Base-by-base conservation (phyloP, 2,329 filamentous ascomycete species). In the Fusarium algeriense region DNA sequence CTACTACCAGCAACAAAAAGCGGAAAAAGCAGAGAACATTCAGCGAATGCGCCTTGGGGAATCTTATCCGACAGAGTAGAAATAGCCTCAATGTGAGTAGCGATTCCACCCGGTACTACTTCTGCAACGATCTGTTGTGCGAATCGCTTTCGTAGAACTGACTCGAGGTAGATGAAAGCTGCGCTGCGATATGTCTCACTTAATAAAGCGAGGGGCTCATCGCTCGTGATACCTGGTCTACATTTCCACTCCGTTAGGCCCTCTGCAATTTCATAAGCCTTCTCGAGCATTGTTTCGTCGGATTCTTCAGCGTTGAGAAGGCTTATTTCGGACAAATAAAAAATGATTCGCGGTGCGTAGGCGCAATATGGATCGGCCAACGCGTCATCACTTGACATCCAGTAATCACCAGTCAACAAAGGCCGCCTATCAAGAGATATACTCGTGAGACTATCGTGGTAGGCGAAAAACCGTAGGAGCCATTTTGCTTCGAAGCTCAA, bases 171-270 rank as follows among this genome's bases (percentile, higher is more conserved):
- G 0, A 48, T 32, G 6, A 48, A 32, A 0, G 44, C 44, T 4
- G 44, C 44, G 13, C 44, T 10, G 4, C 44, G 28, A 6, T 48
- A 48, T 2, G 44, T 48, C 6, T 48, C 28, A 1, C 44, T 48
- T 0, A 30, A 0, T 0, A 48, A 11, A 0, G 19, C 13, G 4
- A 32, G 44, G 7, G 44, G 26, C 2, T 48, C 28, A 2, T 48
- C 44, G 1, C 26, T 48, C 0, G 28, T 46, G 19, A 46, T 11
- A 4, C 19, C 9, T 2, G 13, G 1, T 1, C 30, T 48, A 3
- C 44, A 32, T 8, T 48, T 32, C 44, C 26, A 46, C 13, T 20
- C 28, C 4, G 19, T 8, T 5, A 46, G 44, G 5, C 13, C 19
- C 14, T 20, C 28, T 0, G 26, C 26, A 2, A 46, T 46, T 1